A percentile compares a stretch with the other conserved stretches of the same genome.
These are phyloP conservation scores for Melanogaster broomeanus DNA, from an alignment of 768 basidiomycete genomes.

Conservation along the genomic window DNA sequence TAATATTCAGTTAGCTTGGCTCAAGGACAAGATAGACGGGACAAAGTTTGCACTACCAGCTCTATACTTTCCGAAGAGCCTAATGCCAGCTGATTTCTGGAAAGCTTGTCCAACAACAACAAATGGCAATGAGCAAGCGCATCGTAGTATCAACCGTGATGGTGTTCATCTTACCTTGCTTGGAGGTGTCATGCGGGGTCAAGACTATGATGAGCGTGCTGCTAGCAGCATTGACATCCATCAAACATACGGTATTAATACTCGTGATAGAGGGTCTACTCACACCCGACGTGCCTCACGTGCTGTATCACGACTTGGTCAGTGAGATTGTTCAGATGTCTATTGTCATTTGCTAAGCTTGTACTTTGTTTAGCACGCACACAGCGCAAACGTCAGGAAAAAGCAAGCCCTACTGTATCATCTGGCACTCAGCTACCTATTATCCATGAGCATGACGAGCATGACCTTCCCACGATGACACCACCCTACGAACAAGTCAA, in stretches of 20 bases:
- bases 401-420: no score
- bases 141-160: conserved; percentile 25
- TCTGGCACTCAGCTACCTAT: no score
- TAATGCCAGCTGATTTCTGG: conserved; percentile 31
- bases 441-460: no score
- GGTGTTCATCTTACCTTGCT: conserved; percentile 26
- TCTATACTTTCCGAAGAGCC: conserved; percentile 25
- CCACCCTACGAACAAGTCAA: no score
- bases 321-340: no score
- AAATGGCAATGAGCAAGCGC: conserved; percentile 27
- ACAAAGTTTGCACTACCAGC: conserved; percentile 24
- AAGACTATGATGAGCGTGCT: background rate
- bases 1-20: conserved; percentile 22
- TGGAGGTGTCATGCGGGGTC: conserved; percentile 25
- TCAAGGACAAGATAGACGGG: conserved; percentile 23
- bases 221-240: background rate
- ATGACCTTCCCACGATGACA: no score
- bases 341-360: no score
- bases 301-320: no score
- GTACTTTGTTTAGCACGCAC: no score
- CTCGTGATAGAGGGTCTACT: background rate
- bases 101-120: conserved; percentile 20
- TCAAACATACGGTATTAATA: background rate
- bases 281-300: no score
- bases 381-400: no score